These are phyloP conservation scores for Rhodamnia rubescens DNA, from an alignment of 345 rosid genomes.

Conservation along the genomic window DNA sequence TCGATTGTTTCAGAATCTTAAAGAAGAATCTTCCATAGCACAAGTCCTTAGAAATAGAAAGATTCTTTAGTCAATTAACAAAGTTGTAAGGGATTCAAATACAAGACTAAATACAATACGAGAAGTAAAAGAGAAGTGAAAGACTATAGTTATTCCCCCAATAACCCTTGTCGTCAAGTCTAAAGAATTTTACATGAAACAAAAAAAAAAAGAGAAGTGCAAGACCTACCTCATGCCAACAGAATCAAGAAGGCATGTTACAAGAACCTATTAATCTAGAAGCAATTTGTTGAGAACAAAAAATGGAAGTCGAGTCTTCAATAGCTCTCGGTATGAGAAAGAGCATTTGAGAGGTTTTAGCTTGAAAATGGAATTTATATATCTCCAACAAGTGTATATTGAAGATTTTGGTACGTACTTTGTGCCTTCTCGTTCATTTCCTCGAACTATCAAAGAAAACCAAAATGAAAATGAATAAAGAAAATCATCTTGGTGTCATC, in stretches of 20 bases:
- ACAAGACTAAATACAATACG: not conserved
- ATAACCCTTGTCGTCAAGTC: not conserved
- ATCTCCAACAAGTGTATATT: not conserved
- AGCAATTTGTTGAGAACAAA: not conserved
- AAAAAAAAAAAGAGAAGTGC: not conserved
- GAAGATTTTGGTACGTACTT: not conserved
- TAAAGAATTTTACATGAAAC: not conserved
- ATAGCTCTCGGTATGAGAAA: not conserved
- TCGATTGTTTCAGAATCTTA: not conserved
- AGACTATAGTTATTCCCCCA: not conserved
- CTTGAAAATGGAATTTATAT: not conserved
- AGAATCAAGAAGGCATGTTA: not conserved
- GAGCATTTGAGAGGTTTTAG: not conserved
- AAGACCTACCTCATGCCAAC: not conserved
- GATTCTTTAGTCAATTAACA: not conserved
- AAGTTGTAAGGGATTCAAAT: not conserved
- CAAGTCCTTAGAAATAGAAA: not conserved
- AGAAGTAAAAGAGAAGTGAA: not conserved
- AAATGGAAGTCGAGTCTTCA: not conserved
- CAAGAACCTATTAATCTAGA: not conserved
- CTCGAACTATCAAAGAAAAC: not conserved
- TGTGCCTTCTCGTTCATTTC: not conserved
- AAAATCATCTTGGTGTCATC: not conserved
- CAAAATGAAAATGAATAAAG: not conserved
- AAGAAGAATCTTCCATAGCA: not conserved